phyloP scores from a whole-genome alignment of 768 basidiomycete species.

The Mycena maculata region DNA sequence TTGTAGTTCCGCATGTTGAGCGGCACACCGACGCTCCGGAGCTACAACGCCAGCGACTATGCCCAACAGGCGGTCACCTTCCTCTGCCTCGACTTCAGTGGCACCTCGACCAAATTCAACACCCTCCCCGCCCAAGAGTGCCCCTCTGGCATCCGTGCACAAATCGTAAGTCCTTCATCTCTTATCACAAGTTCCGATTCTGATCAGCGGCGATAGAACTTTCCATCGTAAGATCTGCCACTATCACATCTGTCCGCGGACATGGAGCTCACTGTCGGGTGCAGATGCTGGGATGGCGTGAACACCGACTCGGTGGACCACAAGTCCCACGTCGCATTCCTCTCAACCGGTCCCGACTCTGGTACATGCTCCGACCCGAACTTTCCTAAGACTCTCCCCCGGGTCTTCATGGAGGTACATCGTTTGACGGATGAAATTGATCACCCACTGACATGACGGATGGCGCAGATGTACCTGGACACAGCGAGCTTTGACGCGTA shows the following conservation, averaged over 20 bases:
- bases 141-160: conserved; percentile 61
- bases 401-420: conserved; percentile 64
- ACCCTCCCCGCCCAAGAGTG: conserved; percentile 52
- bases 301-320: conserved; percentile 63
- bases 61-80: conserved; percentile 53
- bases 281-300: conserved; percentile 68
- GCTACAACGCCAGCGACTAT: conserved; percentile 45
- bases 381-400: conserved; percentile 58
- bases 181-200: conserved; percentile 4
- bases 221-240: conserved; percentile 22
- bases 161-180: conserved; percentile 51
- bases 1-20: conserved; percentile 64
- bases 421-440: neutral
- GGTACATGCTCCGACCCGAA: conserved; percentile 62
- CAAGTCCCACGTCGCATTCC: conserved; percentile 63
- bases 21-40: conserved; percentile 50
- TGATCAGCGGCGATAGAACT: conserved; percentile 21
- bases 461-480: conserved; percentile 57
- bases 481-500: conserved; percentile 48
- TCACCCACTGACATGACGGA: conserved; percentile 4
- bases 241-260: neutral
- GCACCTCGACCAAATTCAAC: conserved; percentile 46
- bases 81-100: conserved; percentile 55
- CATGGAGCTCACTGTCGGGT: conserved; percentile 58
- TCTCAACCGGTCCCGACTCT: conserved; percentile 58